Percentiles rank a stretch among this genome's conserved stretches.
Conservation (phyloP, 2,329 filamentous ascomycete species). For the Kalmusia sp. region DNA sequence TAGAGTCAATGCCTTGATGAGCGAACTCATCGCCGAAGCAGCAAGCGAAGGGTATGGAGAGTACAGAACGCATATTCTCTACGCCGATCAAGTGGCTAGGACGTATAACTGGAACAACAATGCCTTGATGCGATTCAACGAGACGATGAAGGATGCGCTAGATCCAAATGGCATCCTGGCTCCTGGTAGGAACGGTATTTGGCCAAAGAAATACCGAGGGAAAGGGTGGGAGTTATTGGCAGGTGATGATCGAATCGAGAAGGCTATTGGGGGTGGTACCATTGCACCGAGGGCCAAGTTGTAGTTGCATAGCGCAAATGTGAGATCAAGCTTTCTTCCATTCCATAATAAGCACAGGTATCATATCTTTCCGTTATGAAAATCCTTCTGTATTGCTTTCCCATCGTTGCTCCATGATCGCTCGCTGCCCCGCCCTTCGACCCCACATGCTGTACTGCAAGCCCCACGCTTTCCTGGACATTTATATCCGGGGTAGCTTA, state of each 20-base stretch:
- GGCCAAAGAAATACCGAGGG: constrained; percentile 36
- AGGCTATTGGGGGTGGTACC: constrained; percentile 22
- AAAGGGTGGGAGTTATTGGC: constrained; percentile 24
- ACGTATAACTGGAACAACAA: constrained; percentile 54
- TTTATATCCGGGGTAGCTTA: not conserved
- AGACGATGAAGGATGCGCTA: constrained; percentile 55
- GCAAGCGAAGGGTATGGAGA: constrained; percentile 54
- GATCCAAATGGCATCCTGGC: constrained; percentile 58
- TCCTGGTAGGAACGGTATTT: constrained; percentile 57
- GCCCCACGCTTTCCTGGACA: not conserved
- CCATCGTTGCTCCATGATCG: too few species aligned
- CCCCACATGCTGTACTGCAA: not conserved
- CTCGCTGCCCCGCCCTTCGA: constrained; percentile 1
- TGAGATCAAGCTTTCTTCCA: too few species aligned
- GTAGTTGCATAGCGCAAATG: too few species aligned
- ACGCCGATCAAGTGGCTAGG: constrained; percentile 55
- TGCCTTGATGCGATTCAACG: constrained; percentile 52
- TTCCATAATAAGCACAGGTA: too few species aligned
- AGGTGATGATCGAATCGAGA: constrained; percentile 14
- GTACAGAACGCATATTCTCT: constrained; percentile 55
- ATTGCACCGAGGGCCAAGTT: constrained; percentile 10
- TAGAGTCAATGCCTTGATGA: constrained; percentile 47
- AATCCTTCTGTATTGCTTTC: too few species aligned
- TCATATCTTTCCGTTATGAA: too few species aligned
- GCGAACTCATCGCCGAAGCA: constrained; percentile 48